Percentiles rank a stretch among this genome's conserved stretches.
Conservation (phyloP, 2,329 filamentous ascomycete species). For the Metarhizium rileyi region DNA sequence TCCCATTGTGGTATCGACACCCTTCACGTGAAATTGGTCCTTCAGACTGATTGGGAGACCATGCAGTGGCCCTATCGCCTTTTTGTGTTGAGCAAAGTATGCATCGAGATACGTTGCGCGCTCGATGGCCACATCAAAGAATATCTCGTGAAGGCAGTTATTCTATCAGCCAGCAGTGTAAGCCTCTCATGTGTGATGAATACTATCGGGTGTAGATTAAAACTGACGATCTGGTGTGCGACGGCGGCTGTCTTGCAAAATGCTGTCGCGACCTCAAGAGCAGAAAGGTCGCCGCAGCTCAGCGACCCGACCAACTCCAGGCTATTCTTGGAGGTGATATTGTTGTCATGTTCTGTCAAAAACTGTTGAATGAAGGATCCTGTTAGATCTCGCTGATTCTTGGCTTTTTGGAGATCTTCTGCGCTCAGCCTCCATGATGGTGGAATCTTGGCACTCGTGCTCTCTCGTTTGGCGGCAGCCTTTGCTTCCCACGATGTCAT, state of each 20-base stretch:
- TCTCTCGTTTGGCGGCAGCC: slow-evolving; percentile 12
- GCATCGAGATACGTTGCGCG: slow-evolving; percentile 35
- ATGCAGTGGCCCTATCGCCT: slow-evolving; percentile 40
- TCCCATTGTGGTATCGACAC: slow-evolving; percentile 1
- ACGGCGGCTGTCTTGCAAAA: slow-evolving; percentile 39
- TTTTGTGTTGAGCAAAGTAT: slow-evolving; percentile 6
- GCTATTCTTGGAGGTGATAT: slow-evolving; percentile 8
- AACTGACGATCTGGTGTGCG: slow-evolving; percentile 44
- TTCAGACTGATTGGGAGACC: slow-evolving; percentile 41
- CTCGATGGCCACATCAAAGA: slow-evolving; percentile 37
- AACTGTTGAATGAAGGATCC: slow-evolving; percentile 13
- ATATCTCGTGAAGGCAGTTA: slow-evolving; percentile 36
- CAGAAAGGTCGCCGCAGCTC: neutral
- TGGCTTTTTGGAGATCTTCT: slow-evolving; percentile 9
- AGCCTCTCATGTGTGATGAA: neutral
- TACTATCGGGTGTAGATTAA: neutral
- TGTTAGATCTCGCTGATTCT: slow-evolving; percentile 8
- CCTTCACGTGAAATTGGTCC: slow-evolving; percentile 9
- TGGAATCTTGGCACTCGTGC: slow-evolving; percentile 11
- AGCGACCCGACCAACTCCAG: slow-evolving; percentile 4
- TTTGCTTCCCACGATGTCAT: neutral
- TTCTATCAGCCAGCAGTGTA: slow-evolving; percentile 13
- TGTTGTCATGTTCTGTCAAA: slow-evolving; percentile 3
- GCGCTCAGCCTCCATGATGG: slow-evolving; percentile 12
- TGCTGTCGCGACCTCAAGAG: slow-evolving; percentile 36